These are phyloP conservation scores for Wickerhamiella lipophila DNA, from an alignment of 805 yeast species.

Conservation along the genomic window DNA sequence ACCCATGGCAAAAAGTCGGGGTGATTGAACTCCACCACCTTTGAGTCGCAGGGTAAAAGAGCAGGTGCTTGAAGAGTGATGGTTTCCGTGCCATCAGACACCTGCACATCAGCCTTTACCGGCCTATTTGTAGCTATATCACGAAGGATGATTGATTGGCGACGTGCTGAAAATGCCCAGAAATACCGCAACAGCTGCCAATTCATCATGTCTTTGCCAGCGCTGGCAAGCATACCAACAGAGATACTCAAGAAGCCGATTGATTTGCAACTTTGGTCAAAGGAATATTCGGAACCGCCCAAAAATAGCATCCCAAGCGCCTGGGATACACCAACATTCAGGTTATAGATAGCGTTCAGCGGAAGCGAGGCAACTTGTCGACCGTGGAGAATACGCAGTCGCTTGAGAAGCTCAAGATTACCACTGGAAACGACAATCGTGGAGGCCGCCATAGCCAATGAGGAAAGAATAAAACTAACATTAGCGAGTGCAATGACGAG, in stretches of 20 bases:
- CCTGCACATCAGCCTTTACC: conserved; percentile 32
- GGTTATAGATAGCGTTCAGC: conserved; percentile 41
- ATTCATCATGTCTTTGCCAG: conserved; percentile 31
- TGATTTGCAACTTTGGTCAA: conserved; percentile 48
- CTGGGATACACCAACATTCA: conserved; percentile 63
- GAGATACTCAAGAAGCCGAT: conserved; percentile 60
- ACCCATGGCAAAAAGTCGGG: conserved; percentile 35
- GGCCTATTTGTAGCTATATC: conserved; percentile 49
- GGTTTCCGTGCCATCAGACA: conserved; percentile 31
- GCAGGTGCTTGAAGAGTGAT: conserved; percentile 43
- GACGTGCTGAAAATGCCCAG: conserved; percentile 77
- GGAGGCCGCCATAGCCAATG: conserved; percentile 51
- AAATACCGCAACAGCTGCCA: conserved; percentile 80
- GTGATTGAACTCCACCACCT: conserved; percentile 39
- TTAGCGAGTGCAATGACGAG: conserved; percentile 43
- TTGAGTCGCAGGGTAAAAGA: conserved; percentile 47
- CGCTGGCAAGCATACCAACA: conserved; percentile 62
- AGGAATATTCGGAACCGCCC: conserved; percentile 87
- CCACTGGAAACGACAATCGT: conserved; percentile 86
- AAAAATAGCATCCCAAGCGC: conserved; percentile 79
- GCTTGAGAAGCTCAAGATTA: conserved; percentile 61
- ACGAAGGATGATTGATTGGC: conserved; percentile 65
- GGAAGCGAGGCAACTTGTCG: conserved; percentile 20
- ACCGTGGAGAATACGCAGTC: conserved; percentile 60
- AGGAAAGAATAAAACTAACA: conserved; percentile 39